These are phyloP conservation scores for Citrus reticulata DNA, from an alignment of 345 rosid genomes.

Conservation along the genomic window DNA sequence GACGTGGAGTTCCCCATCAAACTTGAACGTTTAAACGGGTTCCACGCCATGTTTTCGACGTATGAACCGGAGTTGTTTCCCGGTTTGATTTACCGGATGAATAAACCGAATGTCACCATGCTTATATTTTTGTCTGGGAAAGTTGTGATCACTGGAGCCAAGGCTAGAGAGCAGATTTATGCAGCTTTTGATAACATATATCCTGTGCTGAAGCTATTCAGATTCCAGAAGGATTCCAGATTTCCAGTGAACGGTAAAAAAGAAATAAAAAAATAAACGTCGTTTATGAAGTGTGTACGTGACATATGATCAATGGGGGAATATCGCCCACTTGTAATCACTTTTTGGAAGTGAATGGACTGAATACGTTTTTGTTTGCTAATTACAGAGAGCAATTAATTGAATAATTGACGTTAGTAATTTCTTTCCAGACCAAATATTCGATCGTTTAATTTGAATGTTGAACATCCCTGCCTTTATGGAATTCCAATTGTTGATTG, in stretches of 20 bases:
- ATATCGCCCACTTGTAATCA: no score
- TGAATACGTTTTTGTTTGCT: no score
- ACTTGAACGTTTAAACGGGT: constrained; percentile 67
- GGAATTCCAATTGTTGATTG: no score
- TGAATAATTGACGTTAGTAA: no score
- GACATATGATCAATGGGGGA: no score
- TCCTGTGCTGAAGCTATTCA: constrained; percentile 81
- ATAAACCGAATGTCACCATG: constrained; percentile 80
- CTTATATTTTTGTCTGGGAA: constrained; percentile 93
- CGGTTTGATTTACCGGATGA: constrained; percentile 88
- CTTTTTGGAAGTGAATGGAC: no score
- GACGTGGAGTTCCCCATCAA: constrained; percentile 70
- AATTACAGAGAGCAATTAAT: no score
- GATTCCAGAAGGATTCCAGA: background rate
- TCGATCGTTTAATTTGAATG: no score
- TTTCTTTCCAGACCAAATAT: no score
- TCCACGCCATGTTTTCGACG: constrained; percentile 67
- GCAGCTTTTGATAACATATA: constrained; percentile 86
- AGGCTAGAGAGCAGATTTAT: constrained; percentile 84
- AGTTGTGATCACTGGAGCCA: constrained; percentile 94
- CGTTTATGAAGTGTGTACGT: no score
- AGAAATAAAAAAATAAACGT: no score
- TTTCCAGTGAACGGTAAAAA: background rate
- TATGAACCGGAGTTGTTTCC: constrained; percentile 94
- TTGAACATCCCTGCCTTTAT: no score